A percentile compares a stretch with the other conserved stretches of the same genome.
phyloP scores from a whole-genome alignment of 2,329 filamentous ascomycete genomes.

The Chaetomiaceae sp. region DNA sequence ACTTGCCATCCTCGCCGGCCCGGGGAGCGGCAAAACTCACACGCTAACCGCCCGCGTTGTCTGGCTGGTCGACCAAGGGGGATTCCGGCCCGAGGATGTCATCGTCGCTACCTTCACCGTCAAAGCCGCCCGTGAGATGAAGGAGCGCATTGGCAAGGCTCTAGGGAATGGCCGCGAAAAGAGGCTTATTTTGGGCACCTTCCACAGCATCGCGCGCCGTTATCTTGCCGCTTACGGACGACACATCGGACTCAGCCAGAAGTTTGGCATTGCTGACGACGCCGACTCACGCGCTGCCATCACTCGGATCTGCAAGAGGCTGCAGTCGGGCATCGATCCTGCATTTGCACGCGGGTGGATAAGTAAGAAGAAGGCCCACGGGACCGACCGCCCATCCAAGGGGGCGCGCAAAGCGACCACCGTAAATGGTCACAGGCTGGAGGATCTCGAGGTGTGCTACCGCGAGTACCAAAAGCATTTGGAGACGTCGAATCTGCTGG shows the following conservation, averaged over 20 bases:
- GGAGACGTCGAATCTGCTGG: conserved; percentile 72
- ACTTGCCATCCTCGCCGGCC: conserved; percentile 64
- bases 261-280: conserved; percentile 88
- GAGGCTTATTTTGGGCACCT: conserved; percentile 82
- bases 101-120: conserved; percentile 97
- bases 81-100: conserved; percentile 76
- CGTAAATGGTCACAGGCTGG: conserved; percentile 30
- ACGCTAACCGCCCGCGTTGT: conserved; percentile 90
- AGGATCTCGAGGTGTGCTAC: conserved; percentile 66
- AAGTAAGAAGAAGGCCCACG: conserved; percentile 59
- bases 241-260: conserved; percentile 72
- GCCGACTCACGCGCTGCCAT: conserved; percentile 75
- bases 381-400: conserved; percentile 36
- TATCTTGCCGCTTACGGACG: conserved; percentile 83
- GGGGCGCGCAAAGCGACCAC: conserved; percentile 38
- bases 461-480: conserved; percentile 74
- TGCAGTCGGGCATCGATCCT: conserved; percentile 64
- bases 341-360: conserved; percentile 71
- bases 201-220: conserved; percentile 85
- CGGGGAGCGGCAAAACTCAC: conserved; percentile 84
- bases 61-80: conserved; percentile 71
- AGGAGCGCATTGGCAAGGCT: conserved; percentile 73
- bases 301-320: conserved; percentile 75
- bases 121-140: conserved; percentile 92
- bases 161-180: conserved; percentile 73